phyloP scores from a whole-genome alignment of 768 basidiomycete species.

The Jaapia argillacea region DNA sequence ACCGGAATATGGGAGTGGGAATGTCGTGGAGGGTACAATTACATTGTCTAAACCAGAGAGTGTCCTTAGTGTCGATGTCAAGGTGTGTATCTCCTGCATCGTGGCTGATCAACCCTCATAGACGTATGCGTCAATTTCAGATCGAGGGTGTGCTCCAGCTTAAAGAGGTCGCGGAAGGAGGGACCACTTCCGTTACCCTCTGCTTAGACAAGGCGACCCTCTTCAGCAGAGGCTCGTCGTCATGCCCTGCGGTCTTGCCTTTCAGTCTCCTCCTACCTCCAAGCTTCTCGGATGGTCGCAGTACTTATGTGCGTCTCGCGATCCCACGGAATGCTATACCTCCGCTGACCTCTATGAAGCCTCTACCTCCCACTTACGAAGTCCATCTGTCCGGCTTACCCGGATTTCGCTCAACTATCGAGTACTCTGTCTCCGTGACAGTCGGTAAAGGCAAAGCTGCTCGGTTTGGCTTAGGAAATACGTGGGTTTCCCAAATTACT shows the following conservation, averaged over 20 bases:
- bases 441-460: conserved; percentile 46
- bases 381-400: conserved; percentile 63
- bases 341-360: conserved; percentile 24
- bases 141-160: conserved; percentile 50
- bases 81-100: conserved; percentile 4
- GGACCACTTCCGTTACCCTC: conserved; percentile 39
- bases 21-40: conserved; percentile 5
- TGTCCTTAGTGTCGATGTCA: conserved; percentile 7
- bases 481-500: conserved; percentile 27
- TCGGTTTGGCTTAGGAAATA: conserved; percentile 35
- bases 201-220: conserved; percentile 42
- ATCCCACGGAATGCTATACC: conserved; percentile 1
- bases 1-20: conserved; percentile 7
- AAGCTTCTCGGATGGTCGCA: conserved; percentile 44
- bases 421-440: conserved; percentile 47
- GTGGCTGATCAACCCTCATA: background rate
- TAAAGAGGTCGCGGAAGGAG: conserved; percentile 61
- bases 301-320: conserved; percentile 40
- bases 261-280: conserved; percentile 52
- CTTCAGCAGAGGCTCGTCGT: conserved; percentile 41
- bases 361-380: conserved; percentile 61
- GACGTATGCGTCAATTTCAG: conserved; percentile 21
- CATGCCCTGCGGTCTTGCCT: conserved; percentile 41
- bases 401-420: conserved; percentile 58
- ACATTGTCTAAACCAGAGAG: conserved; percentile 8